Evolutionary conservation across 176 grass and related monocot genomes (phyloP).

Genomic region (Elymus sibiricus): DNA sequence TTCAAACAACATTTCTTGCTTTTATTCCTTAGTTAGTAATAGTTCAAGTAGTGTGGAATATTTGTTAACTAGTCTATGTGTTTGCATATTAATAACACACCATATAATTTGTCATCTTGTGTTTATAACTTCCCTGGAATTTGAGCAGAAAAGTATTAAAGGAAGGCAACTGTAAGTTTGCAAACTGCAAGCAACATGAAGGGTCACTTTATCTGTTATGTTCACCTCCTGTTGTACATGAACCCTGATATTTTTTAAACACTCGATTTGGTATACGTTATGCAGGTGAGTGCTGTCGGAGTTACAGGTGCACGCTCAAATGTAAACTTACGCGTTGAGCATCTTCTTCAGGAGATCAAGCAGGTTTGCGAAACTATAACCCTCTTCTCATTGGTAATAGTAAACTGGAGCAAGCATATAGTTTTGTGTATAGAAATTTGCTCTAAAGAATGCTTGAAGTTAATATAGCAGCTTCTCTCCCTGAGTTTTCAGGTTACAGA

Average conservation of each 20-base stretch:
- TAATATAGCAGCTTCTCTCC: conserved; percentile 10
- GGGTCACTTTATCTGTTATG: neutral
- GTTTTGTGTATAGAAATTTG: neutral
- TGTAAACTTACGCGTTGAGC: conserved; percentile 62
- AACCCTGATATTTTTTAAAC: neutral
- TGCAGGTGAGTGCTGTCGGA: conserved; percentile 81
- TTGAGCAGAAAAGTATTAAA: neutral
- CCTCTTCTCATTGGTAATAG: neutral
- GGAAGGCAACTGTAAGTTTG: neutral
- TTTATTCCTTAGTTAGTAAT: neutral
- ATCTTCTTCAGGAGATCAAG: conserved; percentile 86
- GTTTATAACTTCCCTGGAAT: neutral
- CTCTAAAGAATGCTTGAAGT: neutral
- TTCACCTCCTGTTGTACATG: neutral
- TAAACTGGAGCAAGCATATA: neutral
- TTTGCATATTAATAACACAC: neutral
- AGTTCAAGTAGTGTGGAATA: neutral
- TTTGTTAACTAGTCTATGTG: neutral
- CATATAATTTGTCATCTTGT: neutral
- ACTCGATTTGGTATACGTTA: neutral
- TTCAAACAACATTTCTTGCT: neutral
- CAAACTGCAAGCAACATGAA: neutral
- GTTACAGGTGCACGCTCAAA: conserved; percentile 84
- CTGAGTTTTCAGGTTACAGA: conserved; percentile 54
- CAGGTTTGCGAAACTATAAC: conserved; percentile 40